Percentiles rank a stretch among this genome's conserved stretches.
These are phyloP conservation scores for Pontederia paniculata DNA, from an alignment of 176 grass and related monocot genomes.

Conservation along the genomic window DNA sequence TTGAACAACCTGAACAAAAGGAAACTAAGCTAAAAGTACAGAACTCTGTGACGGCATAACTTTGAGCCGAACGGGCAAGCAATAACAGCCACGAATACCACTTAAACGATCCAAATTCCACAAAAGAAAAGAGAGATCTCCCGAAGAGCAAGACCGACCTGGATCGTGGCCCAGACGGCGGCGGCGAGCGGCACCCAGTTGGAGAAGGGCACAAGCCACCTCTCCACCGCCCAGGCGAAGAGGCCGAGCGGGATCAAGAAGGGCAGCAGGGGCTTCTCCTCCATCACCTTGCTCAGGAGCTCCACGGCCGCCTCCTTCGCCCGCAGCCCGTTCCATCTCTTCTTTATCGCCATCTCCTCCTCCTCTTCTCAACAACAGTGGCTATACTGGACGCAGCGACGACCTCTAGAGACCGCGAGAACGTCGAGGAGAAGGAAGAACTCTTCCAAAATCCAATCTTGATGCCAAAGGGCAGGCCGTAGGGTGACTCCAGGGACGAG, in stretches of 20 bases:
- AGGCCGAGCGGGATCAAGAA: constrained; percentile 71
- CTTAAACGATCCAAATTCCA: background rate
- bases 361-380: too few relatives aligned
- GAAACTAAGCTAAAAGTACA: too few relatives aligned
- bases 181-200: constrained; percentile 79
- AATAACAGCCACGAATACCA: background rate
- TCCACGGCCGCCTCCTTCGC: constrained; percentile 50
- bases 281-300: constrained; percentile 75
- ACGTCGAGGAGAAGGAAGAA: too few relatives aligned
- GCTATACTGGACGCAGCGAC: too few relatives aligned
- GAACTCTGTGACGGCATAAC: too few relatives aligned
- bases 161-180: constrained; percentile 87
- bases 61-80: too few relatives aligned
- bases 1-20: too few relatives aligned
- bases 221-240: constrained; percentile 76
- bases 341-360: constrained; percentile 43
- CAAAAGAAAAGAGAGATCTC: background rate
- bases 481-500: too few relatives aligned
- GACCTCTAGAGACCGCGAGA: too few relatives aligned
- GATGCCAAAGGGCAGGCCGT: too few relatives aligned
- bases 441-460: too few relatives aligned
- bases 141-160: constrained; percentile 25
- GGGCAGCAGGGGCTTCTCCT: constrained; percentile 72
- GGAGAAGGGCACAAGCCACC: constrained; percentile 95
- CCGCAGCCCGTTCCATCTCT: constrained; percentile 43